Base-by-base conservation (phyloP, 805 yeast species). In the Starmerella vitae region DNA sequence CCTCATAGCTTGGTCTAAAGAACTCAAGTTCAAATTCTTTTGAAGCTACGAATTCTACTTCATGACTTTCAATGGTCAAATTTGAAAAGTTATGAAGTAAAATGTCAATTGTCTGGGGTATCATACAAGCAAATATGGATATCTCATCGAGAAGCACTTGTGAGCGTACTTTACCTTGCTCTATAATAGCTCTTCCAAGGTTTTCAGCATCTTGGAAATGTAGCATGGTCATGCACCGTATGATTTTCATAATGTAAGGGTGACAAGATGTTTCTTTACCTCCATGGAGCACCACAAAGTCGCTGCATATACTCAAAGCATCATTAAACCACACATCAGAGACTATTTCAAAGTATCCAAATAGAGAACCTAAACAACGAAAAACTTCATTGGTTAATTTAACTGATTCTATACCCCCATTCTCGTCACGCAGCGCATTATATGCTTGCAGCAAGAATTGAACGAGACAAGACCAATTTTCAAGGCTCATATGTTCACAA, bases 1-100 rank as follows among this genome's bases (percentile, higher is more conserved):
- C 49, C 8, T 42, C 39, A 4, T 36, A 25, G 7, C 43, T 34
- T 3, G 51, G 49, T 4, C 45, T n/a, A 28, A 47, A 45, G 21
- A 15, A 30, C 4, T 24, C 20, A 3, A 38, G 6, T 3, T 36
- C 32, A n/a, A 41, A 26, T 2, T 36, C 24, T 8, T 37, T 10
- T 1, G 43, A 20, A 2, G 36, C 30, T 6, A 19, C 7, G 22
- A 46, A 46, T 33, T 46, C 50, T 3, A 46, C 30, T 20, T 46
- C 48, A 22, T 25, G 9, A 5, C 34, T 17, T 3, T 27, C 29
- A n/a, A 46, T 46, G 4, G 27, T 5, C 2, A 20, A 6, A 5
- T 6, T 3, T 4, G 36, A 37, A 6, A 25, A 33, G 9, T 36
- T 7, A 12, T 25, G 24, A 1, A 20, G 2, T 20, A 46, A n/a